Evolutionary conservation across 2,329 filamentous ascomycete genomes (phyloP), one percentile per base, ranked within the genome.

Genomic region (Thelonectria discophora): DNA sequence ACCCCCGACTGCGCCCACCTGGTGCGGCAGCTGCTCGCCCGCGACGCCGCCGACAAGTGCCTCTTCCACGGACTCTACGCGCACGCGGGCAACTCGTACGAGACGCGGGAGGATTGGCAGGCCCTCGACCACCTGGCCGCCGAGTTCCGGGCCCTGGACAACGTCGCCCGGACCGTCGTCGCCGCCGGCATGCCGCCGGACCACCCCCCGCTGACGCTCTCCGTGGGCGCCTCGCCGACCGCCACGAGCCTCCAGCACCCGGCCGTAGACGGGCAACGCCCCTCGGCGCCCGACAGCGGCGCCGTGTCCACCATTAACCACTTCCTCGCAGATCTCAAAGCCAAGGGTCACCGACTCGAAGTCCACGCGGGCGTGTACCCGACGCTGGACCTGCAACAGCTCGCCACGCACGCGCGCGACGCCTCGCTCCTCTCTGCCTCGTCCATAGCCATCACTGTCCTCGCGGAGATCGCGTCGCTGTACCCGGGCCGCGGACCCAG

Each of bases 301-400:
- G 45, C 48, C 78, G 20, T 82, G 82, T 0, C 74, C 88, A 5
- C 75, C 81, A 56, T 39, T 17, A 63, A 49, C 51, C 76, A 67
- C 1, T 73, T 80, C 24, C 76, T 87, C 24, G 70, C 68, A 11
- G 69, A 71, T 10, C 75, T 80, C 62, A 78, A 69, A 48, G 70
- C 65, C 50, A 68, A 73, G 9, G 77, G 75, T 51, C 79, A 82
- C 53, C 73, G 72, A 3, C 80, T 92, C 30, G 90, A 93, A 72
- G 78, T 92, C 2, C 90, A 93, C 73, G 90, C 90, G 0, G 90
- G 90, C 30, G 89, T 91, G 2, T 93, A 93, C 73, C 86, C 90
- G 0, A 81, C 89, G 3, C 82, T 93, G 9, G 91, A 94, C 74
- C 80, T 93, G 69, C 91, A 94, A 74, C 91, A 94, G 73, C 79